Evolutionary conservation across 2,329 filamentous ascomycete genomes (phyloP).

Genomic region (Curvularia sp.): DNA sequence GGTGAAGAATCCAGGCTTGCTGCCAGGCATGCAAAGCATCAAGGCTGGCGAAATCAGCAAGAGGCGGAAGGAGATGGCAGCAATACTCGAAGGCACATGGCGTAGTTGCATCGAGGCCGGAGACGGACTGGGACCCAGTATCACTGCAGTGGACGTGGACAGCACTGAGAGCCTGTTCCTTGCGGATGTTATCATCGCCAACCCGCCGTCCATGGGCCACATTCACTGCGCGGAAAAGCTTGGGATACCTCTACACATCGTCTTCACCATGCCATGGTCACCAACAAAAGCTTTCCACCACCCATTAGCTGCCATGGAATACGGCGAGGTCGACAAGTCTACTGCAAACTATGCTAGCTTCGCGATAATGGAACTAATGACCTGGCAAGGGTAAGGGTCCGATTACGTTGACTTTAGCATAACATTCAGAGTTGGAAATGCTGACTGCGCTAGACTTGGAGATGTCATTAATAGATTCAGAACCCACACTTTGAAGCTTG

Average conservation of each 20-base stretch:
- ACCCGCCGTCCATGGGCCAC: constrained; percentile 37
- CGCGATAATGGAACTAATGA: constrained; percentile 57
- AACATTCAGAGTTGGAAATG: not conserved
- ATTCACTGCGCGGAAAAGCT: constrained; percentile 76
- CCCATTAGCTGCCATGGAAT: constrained; percentile 59
- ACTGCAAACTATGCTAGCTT: constrained; percentile 58
- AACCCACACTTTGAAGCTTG: constrained; percentile 51
- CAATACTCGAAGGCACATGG: constrained; percentile 47
- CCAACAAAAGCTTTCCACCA: constrained; percentile 58
- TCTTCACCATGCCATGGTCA: constrained; percentile 76
- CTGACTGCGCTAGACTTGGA: constrained; percentile 39
- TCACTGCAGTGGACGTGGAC: constrained; percentile 23
- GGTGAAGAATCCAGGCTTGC: constrained; percentile 58
- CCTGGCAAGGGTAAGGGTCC: constrained; percentile 56
- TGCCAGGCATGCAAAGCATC: constrained; percentile 40
- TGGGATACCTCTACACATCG: constrained; percentile 76
- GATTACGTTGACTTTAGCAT: not conserved
- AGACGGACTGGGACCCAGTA: constrained; percentile 28
- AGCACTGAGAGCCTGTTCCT: constrained; percentile 67
- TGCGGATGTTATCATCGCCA: constrained; percentile 62
- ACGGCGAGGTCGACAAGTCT: constrained; percentile 42
- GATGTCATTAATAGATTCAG: constrained; percentile 59
- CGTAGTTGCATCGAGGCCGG: constrained; percentile 52
- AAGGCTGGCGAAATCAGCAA: constrained; percentile 46
- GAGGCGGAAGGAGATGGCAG: constrained; percentile 37